phyloP scores from a whole-genome alignment of 106 monocot species.

The Alisma plantagoaquatica region DNA sequence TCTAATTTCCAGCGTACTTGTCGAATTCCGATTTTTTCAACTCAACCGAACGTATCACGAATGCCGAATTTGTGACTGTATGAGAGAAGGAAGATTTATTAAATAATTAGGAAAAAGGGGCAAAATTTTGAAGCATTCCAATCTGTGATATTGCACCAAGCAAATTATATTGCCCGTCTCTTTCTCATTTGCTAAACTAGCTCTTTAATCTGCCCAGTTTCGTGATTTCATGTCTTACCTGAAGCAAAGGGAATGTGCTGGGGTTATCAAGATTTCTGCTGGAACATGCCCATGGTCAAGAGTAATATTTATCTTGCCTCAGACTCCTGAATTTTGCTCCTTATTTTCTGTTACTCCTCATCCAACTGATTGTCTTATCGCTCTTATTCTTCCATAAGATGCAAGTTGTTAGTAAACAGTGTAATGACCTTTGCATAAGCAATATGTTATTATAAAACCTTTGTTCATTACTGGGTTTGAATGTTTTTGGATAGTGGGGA shows the following conservation, averaged over 20 bases:
- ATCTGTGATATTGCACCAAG: too few relatives aligned
- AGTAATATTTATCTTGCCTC: slow-evolving; percentile 84
- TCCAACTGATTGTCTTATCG: slow-evolving; percentile 61
- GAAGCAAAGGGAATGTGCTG: slow-evolving; percentile 93
- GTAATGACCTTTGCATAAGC: too few relatives aligned
- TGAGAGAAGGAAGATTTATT: too few relatives aligned
- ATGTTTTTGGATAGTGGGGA: too few relatives aligned
- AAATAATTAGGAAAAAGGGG: too few relatives aligned
- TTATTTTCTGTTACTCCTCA: slow-evolving; percentile 42
- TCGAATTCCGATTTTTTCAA: too few relatives aligned
- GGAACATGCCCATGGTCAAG: slow-evolving; percentile 56
- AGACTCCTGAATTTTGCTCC: slow-evolving; percentile 53
- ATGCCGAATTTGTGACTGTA: too few relatives aligned
- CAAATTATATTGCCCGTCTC: background rate
- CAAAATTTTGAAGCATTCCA: too few relatives aligned
- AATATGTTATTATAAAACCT: slow-evolving; percentile 23
- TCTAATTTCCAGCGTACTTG: too few relatives aligned
- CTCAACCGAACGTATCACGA: too few relatives aligned
- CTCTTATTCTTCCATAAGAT: slow-evolving; percentile 80
- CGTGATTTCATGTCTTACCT: slow-evolving; percentile 77
- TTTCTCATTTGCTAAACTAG: slow-evolving; percentile 24
- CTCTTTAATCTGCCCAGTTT: too few relatives aligned
- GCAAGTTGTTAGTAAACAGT: too few relatives aligned
- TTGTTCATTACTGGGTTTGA: background rate
- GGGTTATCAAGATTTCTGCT: slow-evolving; percentile 86